These are phyloP conservation scores for Sarocladium brachiariae DNA, from an alignment of 2,329 filamentous ascomycete species.

Conservation along the genomic window DNA sequence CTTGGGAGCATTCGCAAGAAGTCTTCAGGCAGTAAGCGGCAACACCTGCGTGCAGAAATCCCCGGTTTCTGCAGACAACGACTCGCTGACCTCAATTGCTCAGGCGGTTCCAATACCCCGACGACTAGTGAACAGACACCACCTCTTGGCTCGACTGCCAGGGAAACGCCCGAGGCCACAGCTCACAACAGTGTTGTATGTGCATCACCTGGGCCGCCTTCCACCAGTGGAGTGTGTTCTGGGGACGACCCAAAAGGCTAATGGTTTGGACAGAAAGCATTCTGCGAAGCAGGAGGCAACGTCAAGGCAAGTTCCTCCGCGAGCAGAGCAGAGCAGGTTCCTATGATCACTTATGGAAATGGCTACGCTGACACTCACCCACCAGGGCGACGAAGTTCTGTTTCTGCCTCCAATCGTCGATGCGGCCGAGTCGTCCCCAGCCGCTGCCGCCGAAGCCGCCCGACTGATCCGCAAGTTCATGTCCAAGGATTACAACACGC, in stretches of 20 bases:
- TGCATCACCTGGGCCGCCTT: slow-evolving; percentile 3
- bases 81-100: not conserved
- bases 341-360: not conserved
- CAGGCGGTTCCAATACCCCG: slow-evolving; percentile 13
- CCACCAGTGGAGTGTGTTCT: too few relatives aligned
- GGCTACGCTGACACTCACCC: not conserved
- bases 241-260: too few relatives aligned
- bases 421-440: slow-evolving; percentile 83
- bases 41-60: too few relatives aligned
- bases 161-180: slow-evolving; percentile 60
- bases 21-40: slow-evolving; percentile 18
- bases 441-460: slow-evolving; percentile 76
- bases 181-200: slow-evolving; percentile 61
- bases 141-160: slow-evolving; percentile 14
- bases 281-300: slow-evolving; percentile 69
- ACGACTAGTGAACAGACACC: slow-evolving; percentile 19
- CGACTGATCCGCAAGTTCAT: slow-evolving; percentile 76
- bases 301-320: slow-evolving; percentile 37
- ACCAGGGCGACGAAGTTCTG: slow-evolving; percentile 78
- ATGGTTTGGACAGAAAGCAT: slow-evolving; percentile 60
- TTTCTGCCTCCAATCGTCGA: slow-evolving; percentile 93
- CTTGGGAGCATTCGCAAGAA: slow-evolving; percentile 47
- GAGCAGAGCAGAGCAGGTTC: not conserved
- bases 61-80: too few relatives aligned
- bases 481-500: slow-evolving; percentile 52